Evolutionary conservation across 2,329 filamentous ascomycete genomes (phyloP), one percentile per base, ranked within the genome.

Genomic region (Thelonectria blattea): DNA sequence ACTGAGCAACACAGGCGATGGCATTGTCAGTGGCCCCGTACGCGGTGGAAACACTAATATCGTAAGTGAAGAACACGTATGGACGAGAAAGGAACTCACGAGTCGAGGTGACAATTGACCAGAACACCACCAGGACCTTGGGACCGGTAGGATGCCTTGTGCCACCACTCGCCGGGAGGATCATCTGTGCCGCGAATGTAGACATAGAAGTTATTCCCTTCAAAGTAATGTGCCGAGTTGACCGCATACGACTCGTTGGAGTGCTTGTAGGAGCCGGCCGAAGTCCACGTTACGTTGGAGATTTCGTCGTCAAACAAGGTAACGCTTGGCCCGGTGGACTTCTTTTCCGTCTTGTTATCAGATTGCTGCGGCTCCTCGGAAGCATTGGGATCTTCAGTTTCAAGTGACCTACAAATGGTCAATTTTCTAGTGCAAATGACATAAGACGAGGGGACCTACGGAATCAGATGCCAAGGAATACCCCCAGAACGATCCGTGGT

Each of bases 21-120:
- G 94, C 95, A 75, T 97, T 92, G 71, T 99, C 95, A 2, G 95
- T 98, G 15, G 95, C 93, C 49, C 95, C 95, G 68, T 88, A 97
- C 1, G 92, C 93, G 3, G 93, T 96, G 14, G 93, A 91, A 6
- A 98, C 95, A 59, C 91, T 93, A 57, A 15, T 8, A 4, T 11
- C 14, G 52, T 73, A 49, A 73, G 71, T 30, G 14, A 53, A 15
- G 11, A 12, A 18, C 17, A 11, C 18, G 22, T 3, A 5, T 30
- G 24, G 15, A 1, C 17, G 34, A 5, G 8, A 18, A 32, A 20
- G 9, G 2, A 18, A 20, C 82, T 66, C 70, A 84, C 82, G 84
- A 86, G 77, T 97, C 95, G 72, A 95, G 97, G 73, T 98, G 95
- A 17, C 94, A 93, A 74, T 97, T 98, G 67, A 98, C 91, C 46